These are phyloP conservation scores for Aspergillus pseudoterreus DNA, from an alignment of 2,329 filamentous ascomycete genomes.

Conservation along the genomic window DNA sequence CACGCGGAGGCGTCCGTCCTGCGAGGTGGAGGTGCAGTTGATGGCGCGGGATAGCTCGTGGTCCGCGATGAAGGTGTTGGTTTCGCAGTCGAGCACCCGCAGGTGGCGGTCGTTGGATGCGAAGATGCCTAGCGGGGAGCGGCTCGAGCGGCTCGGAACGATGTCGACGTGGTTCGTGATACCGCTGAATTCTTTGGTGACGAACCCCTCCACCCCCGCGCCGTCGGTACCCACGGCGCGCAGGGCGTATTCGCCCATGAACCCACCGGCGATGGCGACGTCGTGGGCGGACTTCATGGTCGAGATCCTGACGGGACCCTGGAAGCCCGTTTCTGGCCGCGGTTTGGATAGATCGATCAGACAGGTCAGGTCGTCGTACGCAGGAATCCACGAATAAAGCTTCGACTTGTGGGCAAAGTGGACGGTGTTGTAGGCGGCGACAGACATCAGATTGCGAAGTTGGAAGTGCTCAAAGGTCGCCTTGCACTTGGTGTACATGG, in stretches of 20 bases:
- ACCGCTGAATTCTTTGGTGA: conserved; percentile 46
- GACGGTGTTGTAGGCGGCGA: conserved; percentile 52
- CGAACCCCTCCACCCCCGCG: conserved; percentile 41
- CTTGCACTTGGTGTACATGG: conserved; percentile 48
- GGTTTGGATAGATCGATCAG: conserved; percentile 49
- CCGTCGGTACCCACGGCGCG: conserved; percentile 34
- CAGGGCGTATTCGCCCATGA: conserved; percentile 56
- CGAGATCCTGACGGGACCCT: conserved; percentile 46
- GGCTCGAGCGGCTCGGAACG: conserved; percentile 46
- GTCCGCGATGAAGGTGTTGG: conserved; percentile 36
- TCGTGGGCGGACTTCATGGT: conserved; percentile 50
- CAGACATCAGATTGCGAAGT: conserved; percentile 55
- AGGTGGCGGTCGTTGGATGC: conserved; percentile 56
- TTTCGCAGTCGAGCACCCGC: conserved; percentile 52
- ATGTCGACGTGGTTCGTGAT: conserved; percentile 60
- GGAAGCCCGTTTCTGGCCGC: conserved; percentile 32
- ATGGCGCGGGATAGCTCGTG: conserved; percentile 38
- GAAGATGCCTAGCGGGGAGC: conserved; percentile 50
- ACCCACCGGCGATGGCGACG: conserved; percentile 54
- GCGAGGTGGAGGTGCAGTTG: conserved; percentile 45
- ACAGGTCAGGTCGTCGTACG: conserved; percentile 37
- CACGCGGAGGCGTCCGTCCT: conserved; percentile 41
- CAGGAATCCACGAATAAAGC: conserved; percentile 49
- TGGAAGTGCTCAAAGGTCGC: conserved; percentile 57
- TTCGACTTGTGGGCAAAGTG: conserved; percentile 50